Base-by-base conservation (phyloP, 441 rosid genomes). In the Francoa sonchifolia region DNA sequence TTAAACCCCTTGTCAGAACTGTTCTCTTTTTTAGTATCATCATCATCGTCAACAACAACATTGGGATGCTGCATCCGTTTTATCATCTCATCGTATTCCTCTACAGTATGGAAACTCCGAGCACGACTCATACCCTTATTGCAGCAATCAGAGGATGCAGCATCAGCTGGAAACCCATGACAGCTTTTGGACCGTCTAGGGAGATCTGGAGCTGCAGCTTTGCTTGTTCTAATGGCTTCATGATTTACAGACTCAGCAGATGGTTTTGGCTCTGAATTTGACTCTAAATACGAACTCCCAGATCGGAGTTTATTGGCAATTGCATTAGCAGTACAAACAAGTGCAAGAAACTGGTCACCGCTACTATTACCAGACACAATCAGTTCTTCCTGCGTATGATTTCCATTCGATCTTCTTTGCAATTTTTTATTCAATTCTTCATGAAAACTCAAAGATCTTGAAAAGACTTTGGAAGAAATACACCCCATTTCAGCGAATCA, bases 51-150 rank as follows among this genome's bases (percentile, higher is more conserved):
- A 10, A 12, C 15, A 34, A 19, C 19, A 15, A 11, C 28, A 3
- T 19, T 38, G 0, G 27, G 14, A n/a, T 26, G 42, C 30, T 11
- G 28, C 12, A 48, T 16, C 20, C 20, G 47, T 37, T 51, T 57
- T 11, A 59, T 30, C 57, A 70, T 25, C 14, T 48, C 60, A 30
- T 70, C 67, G 8, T 42, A 66, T 28, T 70, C 72, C 44, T 66
- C 61, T 9, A 63, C 62, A 0, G 76, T 62, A 32, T 66, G 72
- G 46, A 66, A 66, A 46, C 65, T 66, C 54, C 50, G 50, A 5
- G 54, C 43, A 15, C 46, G 33, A 1, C 19, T 6, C 17, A 39
- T 6, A 5, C 47, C 52, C 23, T 18, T 44, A 10, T 48, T 31
- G 17, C 37, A 18, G 53, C 23, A 14, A 14, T 14, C 19, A 16